A percentile compares a stretch with the other conserved stretches of the same genome.
phyloP scores from a whole-genome alignment of 306 rosid genomes.

The Gastrolobium bilobum region DNA sequence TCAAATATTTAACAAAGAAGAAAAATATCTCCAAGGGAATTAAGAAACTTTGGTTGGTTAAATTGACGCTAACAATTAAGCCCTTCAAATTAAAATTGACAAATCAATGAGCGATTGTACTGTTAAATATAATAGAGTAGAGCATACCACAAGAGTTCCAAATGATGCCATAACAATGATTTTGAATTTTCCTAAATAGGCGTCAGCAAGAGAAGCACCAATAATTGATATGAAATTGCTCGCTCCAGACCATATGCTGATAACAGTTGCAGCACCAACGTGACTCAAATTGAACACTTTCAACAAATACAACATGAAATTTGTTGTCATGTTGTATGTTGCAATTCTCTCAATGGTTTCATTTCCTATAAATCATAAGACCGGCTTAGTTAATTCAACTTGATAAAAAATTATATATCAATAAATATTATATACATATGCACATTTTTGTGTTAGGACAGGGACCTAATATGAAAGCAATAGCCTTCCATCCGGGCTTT shows the following conservation, averaged over 20 bases:
- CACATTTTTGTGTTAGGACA: not conserved
- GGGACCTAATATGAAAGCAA: constrained; percentile 49
- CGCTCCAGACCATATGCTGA: constrained; percentile 34
- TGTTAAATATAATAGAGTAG: not conserved
- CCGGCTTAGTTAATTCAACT: not conserved
- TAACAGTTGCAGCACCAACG: constrained; percentile 51
- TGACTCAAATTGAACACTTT: constrained; percentile 51
- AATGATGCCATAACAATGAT: constrained; percentile 54
- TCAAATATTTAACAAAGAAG: too few relatives aligned
- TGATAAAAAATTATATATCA: not conserved
- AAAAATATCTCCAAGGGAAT: too few relatives aligned
- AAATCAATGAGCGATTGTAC: not conserved
- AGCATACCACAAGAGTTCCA: constrained; percentile 49
- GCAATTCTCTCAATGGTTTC: constrained; percentile 53
- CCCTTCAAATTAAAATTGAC: too few relatives aligned
- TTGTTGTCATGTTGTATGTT: constrained; percentile 37
- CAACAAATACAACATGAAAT: constrained; percentile 56
- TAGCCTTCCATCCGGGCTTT: constrained; percentile 50
- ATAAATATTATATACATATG: not conserved
- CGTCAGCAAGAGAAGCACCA: constrained; percentile 56
- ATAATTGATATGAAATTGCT: constrained; percentile 41
- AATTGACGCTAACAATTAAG: not conserved
- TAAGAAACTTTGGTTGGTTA: too few relatives aligned
- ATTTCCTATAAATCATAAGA: constrained; percentile 42
- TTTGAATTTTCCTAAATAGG: constrained; percentile 50